These are phyloP conservation scores for Populus hybrid DNA, from an alignment of 441 rosid species.

Conservation along the genomic window DNA sequence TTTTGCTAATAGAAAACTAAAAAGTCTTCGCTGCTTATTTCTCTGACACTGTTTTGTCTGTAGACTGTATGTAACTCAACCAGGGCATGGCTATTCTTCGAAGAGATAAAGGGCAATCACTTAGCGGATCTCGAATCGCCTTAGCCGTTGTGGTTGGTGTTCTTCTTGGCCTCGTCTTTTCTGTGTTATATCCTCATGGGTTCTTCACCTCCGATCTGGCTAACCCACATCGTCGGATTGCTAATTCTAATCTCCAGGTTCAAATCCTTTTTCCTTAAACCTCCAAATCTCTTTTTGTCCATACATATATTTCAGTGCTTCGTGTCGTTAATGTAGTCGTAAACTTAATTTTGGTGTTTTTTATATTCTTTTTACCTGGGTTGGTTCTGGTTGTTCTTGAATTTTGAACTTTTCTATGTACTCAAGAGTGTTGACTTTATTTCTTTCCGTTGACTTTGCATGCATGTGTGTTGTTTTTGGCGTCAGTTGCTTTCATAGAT, in stretches of 20 bases:
- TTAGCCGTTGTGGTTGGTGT: conserved; percentile 71
- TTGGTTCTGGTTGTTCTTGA: neutral
- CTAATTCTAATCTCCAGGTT: conserved; percentile 54
- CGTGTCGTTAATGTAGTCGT: neutral
- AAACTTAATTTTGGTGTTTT: neutral
- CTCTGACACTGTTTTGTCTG: too few relatives aligned
- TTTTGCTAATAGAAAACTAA: too few relatives aligned
- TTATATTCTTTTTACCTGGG: neutral
- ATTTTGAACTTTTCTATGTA: neutral
- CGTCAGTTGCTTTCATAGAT: neutral
- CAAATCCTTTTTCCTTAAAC: conserved; percentile 1
- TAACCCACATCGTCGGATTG: conserved; percentile 27
- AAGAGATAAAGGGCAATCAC: conserved; percentile 62
- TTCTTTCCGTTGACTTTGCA: conserved; percentile 2
- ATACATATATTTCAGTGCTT: neutral
- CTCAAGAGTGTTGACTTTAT: conserved; percentile 24
- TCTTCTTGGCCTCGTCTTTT: conserved; percentile 62
- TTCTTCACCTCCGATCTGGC: conserved; percentile 44
- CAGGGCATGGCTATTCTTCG: conserved; percentile 58
- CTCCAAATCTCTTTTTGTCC: neutral
- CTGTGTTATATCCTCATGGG: conserved; percentile 70
- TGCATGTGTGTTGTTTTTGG: neutral
- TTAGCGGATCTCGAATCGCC: conserved; percentile 77
- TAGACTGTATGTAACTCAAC: too few relatives aligned
- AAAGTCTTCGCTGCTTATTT: too few relatives aligned